These are phyloP conservation scores for Mycena pura DNA, from an alignment of 768 basidiomycete genomes.

Conservation along the genomic window DNA sequence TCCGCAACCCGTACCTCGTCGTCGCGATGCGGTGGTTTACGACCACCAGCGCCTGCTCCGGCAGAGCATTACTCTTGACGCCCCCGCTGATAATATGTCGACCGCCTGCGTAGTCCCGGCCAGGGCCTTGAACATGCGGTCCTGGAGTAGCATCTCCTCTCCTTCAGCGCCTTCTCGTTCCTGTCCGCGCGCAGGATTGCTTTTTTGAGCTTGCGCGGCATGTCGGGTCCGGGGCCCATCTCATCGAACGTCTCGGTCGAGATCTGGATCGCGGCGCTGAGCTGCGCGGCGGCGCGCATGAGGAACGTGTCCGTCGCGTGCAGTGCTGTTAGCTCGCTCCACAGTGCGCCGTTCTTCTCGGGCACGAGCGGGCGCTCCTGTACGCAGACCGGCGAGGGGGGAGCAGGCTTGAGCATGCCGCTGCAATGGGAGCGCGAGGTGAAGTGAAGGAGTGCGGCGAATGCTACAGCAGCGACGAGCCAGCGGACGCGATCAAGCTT, in stretches of 20 bases:
- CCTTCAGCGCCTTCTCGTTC: constrained; percentile 45
- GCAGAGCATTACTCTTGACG: constrained; percentile 60
- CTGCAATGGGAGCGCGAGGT: not conserved
- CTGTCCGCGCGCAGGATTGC: constrained; percentile 41
- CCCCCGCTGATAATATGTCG: constrained; percentile 52
- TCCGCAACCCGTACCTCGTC: constrained; percentile 38
- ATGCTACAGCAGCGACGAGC: not conserved
- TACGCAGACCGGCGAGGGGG: not conserved
- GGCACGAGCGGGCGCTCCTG: constrained; percentile 8
- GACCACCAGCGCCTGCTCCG: constrained; percentile 51
- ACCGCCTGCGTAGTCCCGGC: constrained; percentile 65
- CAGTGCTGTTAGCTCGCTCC: constrained; percentile 12
- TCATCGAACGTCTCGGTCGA: constrained; percentile 56
- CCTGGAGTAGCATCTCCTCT: constrained; percentile 40
- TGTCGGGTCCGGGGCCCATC: constrained; percentile 53
- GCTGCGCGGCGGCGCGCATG: constrained; percentile 37
- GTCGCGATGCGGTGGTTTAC: constrained; percentile 58
- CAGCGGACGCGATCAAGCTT: constrained; percentile 8
- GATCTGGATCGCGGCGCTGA: constrained; percentile 42
- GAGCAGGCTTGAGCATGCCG: not conserved
- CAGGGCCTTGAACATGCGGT: constrained; percentile 33
- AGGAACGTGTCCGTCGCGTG: constrained; percentile 34
- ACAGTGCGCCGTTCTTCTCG: constrained; percentile 13
- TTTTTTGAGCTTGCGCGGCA: constrained; percentile 44
- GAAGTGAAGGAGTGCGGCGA: constrained; percentile 4